Conservation (phyloP, 2,329 filamentous ascomycete species). For the Cytospora paraplurivora region DNA sequence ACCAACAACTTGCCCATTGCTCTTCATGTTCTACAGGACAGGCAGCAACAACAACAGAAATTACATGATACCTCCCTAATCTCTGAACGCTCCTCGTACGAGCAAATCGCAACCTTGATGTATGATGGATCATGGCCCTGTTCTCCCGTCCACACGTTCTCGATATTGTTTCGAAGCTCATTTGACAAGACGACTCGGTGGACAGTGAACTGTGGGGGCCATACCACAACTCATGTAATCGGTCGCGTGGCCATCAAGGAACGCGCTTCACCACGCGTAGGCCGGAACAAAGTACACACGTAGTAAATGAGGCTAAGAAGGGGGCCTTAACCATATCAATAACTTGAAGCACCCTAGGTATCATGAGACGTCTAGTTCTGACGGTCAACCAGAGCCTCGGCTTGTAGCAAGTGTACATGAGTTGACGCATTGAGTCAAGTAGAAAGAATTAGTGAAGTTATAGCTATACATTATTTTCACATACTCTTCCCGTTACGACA, state of each 20-base stretch:
- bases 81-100: not conserved
- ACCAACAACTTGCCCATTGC: slow-evolving; percentile 5
- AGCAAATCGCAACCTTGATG: not conserved
- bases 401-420: too few species aligned
- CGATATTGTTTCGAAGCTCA: not conserved
- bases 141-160: not conserved
- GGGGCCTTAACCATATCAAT: too few species aligned
- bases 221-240: not conserved
- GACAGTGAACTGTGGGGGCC: not conserved
- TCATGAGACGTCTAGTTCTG: too few species aligned
- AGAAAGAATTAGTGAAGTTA: too few species aligned
- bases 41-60: slow-evolving; percentile 8
- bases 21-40: slow-evolving; percentile 1
- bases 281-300: too few species aligned
- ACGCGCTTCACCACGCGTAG: not conserved
- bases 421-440: too few species aligned
- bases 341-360: too few species aligned
- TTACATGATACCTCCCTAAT: slow-evolving; percentile 16
- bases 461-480: too few species aligned
- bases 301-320: too few species aligned
- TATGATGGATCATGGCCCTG: not conserved
- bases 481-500: too few species aligned
- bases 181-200: not conserved
- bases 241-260: not conserved
- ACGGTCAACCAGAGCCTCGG: too few species aligned